Evolutionary conservation across 163 green algal species (phyloP).

Genomic region (Trebouxiophyceae sp.): DNA sequence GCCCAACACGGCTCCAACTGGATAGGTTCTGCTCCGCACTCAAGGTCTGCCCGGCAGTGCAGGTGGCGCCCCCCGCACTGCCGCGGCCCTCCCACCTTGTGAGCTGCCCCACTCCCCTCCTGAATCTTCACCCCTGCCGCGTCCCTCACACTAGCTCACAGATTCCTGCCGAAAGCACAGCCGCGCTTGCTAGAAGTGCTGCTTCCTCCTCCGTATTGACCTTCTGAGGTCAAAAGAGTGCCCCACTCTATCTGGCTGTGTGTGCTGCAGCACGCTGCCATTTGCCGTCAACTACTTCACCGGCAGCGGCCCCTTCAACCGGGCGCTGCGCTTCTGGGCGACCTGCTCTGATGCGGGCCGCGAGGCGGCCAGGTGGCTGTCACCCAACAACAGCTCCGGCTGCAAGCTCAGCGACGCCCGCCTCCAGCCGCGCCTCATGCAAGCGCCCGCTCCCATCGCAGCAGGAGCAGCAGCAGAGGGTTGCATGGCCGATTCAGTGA

Average conservation of each 20-base stretch:
- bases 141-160: no score
- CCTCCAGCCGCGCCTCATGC: neutral
- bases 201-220: no score
- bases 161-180: no score
- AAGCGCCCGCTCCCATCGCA: neutral
- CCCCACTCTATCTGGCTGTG: conserved; percentile 2
- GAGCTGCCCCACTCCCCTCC: no score
- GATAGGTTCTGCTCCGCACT: no score
- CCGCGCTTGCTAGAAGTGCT: no score
- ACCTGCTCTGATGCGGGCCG: conserved; percentile 1
- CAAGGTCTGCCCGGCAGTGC: no score
- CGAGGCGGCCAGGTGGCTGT: neutral
- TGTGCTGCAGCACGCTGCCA: conserved; percentile 14
- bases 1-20: no score
- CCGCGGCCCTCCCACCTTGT: no score
- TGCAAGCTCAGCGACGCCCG: conserved; percentile 31
- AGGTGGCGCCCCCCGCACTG: no score
- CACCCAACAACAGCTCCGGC: conserved; percentile 16
- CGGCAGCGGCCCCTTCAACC: conserved; percentile 39
- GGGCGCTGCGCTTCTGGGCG: conserved; percentile 46
- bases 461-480: neutral
- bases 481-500: no score
- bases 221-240: conserved; percentile 2
- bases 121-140: no score
- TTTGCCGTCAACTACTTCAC: conserved; percentile 67